Conservation (phyloP, 495 filamentous ascomycete genomes). For the Podospora tetraspora region DNA sequence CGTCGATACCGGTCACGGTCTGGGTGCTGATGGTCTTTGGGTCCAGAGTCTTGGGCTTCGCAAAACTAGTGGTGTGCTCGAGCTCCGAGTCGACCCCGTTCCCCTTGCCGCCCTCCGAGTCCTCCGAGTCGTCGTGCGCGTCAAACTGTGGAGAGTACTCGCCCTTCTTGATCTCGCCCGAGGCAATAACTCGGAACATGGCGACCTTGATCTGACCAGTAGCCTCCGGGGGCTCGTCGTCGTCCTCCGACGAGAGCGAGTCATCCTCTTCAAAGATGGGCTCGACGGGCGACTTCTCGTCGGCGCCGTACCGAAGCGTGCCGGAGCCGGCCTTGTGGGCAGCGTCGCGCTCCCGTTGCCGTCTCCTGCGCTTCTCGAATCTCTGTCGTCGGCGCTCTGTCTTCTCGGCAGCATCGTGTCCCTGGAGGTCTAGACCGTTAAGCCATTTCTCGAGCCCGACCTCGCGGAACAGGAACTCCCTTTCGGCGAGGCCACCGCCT, state of each 20-base stretch:
- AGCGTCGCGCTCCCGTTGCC: conserved; percentile 52
- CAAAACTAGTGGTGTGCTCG: conserved; percentile 98
- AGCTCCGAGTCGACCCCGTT: conserved; percentile 58
- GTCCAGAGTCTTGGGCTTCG: conserved; percentile 93
- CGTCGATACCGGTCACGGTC: conserved; percentile 97
- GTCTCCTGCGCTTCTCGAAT: conserved; percentile 76
- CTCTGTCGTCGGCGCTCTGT: conserved; percentile 81
- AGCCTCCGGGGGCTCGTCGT: conserved; percentile 88
- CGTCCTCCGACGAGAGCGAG: conserved; percentile 70
- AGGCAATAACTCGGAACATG: conserved; percentile 90
- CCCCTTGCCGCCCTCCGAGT: conserved; percentile 43
- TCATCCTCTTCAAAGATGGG: conserved; percentile 68
- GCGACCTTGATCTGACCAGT: conserved; percentile 98
- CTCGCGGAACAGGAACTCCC: conserved; percentile 96
- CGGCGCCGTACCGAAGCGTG: conserved; percentile 72
- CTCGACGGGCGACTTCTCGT: conserved; percentile 66
- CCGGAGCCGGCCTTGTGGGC: conserved; percentile 44
- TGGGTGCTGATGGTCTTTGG: conserved; percentile 97
- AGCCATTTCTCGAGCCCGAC: conserved; percentile 95
- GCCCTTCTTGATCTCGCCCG: conserved; percentile 92
- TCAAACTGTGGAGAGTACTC: conserved; percentile 98
- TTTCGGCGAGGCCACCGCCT: conserved; percentile 88
- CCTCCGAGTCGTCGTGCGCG: conserved; percentile 88
- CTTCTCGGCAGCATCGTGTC: conserved; percentile 76
- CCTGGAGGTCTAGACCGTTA: conserved; percentile 87